phyloP scores from a whole-genome alignment of 108 stramenopile genomes.

The Pseudonitzschia delicatissima region DNA sequence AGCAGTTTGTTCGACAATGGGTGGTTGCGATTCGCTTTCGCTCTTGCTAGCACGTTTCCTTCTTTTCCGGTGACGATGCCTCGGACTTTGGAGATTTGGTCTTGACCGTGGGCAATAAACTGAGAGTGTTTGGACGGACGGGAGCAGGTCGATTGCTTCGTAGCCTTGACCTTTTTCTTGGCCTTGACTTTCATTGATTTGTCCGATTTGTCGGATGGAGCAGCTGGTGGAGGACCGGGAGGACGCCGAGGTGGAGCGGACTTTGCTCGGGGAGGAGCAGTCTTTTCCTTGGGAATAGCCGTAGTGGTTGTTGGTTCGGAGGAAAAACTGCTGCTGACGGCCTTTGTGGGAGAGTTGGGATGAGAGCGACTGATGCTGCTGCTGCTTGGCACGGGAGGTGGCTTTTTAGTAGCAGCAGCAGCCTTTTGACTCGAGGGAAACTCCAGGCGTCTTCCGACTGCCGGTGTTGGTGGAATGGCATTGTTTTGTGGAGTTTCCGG shows the following conservation, averaged over 20 bases:
- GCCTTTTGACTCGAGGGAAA: slow-evolving; percentile 9
- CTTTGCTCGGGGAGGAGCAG: slow-evolving; percentile 1
- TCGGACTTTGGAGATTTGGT: too few species aligned
- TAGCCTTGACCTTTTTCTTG: neutral
- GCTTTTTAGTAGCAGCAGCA: neutral
- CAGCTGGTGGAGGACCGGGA: slow-evolving; percentile 8
- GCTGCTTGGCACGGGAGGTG: neutral
- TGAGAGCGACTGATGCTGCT: neutral
- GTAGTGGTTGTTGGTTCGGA: slow-evolving; percentile 2
- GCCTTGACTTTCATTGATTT: neutral
- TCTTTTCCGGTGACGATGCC: too few species aligned
- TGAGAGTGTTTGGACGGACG: too few species aligned
- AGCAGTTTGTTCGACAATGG: neutral
- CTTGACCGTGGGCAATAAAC: too few species aligned
- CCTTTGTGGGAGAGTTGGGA: neutral
- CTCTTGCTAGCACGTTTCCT: too few species aligned
- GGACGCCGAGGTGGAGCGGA: slow-evolving; percentile 17
- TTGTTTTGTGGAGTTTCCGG: neutral
- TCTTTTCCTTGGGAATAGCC: too few species aligned
- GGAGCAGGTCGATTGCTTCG: too few species aligned
- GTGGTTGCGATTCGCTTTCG: neutral
- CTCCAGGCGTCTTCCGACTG: slow-evolving; percentile 26
- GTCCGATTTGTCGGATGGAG: neutral
- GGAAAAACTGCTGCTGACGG: neutral
- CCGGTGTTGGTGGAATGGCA: slow-evolving; percentile 19